These are phyloP conservation scores for Nyssa sinensis DNA, from an alignment of 148 eudicot species.

Conservation along the genomic window DNA sequence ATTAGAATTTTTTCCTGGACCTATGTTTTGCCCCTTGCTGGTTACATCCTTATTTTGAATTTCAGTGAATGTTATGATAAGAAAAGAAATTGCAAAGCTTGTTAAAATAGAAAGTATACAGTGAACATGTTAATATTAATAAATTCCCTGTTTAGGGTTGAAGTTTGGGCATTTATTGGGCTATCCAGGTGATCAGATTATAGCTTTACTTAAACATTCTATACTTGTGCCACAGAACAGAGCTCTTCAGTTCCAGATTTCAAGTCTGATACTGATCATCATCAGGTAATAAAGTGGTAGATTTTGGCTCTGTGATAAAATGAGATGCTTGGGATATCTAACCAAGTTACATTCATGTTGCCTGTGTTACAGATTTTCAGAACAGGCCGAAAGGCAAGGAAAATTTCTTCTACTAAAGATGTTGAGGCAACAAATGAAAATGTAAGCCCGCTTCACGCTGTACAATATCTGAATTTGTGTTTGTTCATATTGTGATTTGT, in stretches of 20 bases:
- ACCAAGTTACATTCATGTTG: constrained; percentile 8
- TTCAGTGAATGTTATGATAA: too few relatives aligned
- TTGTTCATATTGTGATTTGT: constrained; percentile 3
- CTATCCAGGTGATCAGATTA: too few relatives aligned
- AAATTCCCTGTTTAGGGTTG: too few relatives aligned
- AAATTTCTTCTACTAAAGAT: constrained; percentile 28
- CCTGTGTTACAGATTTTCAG: constrained; percentile 43
- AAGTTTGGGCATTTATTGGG: too few relatives aligned
- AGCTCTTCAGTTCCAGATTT: constrained; percentile 37
- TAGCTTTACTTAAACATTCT: not conserved
- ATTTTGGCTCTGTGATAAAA: not conserved
- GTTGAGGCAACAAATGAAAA: constrained; percentile 33
- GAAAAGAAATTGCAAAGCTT: too few relatives aligned
- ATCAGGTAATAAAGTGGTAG: constrained; percentile 42
- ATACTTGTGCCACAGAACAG: constrained; percentile 48
- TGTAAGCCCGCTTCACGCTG: constrained; percentile 35
- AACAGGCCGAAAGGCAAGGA: constrained; percentile 24
- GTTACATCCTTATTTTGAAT: too few relatives aligned
- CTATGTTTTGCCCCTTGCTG: too few relatives aligned
- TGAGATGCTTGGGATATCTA: not conserved
- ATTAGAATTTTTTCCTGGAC: too few relatives aligned
- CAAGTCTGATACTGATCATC: constrained; percentile 30
- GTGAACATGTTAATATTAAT: too few relatives aligned
- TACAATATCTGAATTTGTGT: not conserved
- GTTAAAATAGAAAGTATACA: too few relatives aligned